Evolutionary conservation across 768 basidiomycete genomes (phyloP).

Genomic region (Boletus subparvulus): DNA sequence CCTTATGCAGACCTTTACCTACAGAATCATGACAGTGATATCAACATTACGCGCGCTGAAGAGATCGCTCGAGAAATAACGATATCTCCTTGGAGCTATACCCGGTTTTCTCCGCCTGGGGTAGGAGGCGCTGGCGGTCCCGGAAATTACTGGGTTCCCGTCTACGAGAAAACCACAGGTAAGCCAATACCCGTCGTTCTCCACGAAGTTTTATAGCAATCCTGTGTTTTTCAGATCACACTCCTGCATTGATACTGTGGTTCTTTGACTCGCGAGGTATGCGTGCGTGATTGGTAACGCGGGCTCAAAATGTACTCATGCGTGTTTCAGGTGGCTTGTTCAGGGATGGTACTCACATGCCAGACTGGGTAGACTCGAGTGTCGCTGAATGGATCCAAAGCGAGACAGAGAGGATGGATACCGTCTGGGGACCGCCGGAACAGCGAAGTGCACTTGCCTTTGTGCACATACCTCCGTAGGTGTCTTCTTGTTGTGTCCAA

Average conservation of each 20-base stretch:
- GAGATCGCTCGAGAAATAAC: conserved; percentile 64
- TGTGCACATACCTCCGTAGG: conserved; percentile 75
- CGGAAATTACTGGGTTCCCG: conserved; percentile 78
- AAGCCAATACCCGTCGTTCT: background rate
- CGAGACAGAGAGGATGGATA: conserved; percentile 55
- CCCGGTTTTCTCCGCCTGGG: conserved; percentile 55
- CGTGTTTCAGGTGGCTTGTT: conserved; percentile 46
- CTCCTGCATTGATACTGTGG: conserved; percentile 60
- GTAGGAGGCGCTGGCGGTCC: conserved; percentile 65
- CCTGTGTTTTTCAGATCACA: conserved; percentile 25
- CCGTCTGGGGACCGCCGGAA: conserved; percentile 55
- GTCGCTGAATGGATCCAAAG: conserved; percentile 60
- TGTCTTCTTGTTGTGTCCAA: conserved; percentile 2
- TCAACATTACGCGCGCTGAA: conserved; percentile 67
- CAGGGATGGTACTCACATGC: conserved; percentile 44
- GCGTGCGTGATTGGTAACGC: background rate
- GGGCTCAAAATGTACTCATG: conserved; percentile 1
- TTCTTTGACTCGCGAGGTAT: conserved; percentile 76
- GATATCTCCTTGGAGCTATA: conserved; percentile 60
- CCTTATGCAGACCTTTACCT: background rate
- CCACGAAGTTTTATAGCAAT: background rate
- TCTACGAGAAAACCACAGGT: conserved; percentile 44
- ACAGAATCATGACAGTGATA: conserved; percentile 75
- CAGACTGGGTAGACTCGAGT: conserved; percentile 67
- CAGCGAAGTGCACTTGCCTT: conserved; percentile 61